Evolutionary conservation across 306 rosid species (phyloP), one percentile per base, ranked within the genome.

Genomic region (Pterocarpus macrocarpus): DNA sequence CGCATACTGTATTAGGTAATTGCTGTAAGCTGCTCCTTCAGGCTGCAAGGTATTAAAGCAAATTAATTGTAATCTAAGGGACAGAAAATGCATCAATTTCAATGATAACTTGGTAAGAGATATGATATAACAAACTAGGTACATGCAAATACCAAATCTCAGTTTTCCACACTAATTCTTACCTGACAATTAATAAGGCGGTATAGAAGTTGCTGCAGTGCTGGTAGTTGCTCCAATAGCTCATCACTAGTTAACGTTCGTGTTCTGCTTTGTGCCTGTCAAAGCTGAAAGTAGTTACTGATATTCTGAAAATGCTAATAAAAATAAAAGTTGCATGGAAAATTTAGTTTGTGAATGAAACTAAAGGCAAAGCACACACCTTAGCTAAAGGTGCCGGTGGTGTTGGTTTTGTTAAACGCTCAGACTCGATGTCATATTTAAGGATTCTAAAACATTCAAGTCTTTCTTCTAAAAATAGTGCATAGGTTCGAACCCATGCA

Each of bases 1-100:
- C 72, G 97, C 97, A 87, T 96, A 96, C 74, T 96, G 99, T 80
- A 96, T 58, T 52, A 96, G 99, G 85, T 92, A 87, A 86, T 88
- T 88, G 86, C 36, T 73, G 77, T 76, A 82, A 71, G 97, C 98
- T 55, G 82, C 80, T 82, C 99, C 97, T 88, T 93, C 98, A 41
- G 99, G 99, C 99, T 96, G 94, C 82, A 89, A 87, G 73, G 85
- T 71, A 76, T 62, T 35, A 57, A 47, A 81, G 30, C 69, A 84
- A 78, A 70, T 82, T 63, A 81, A 76, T 65, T 69, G 82, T 58
- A 63, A 71, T 74, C 30, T 16, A 13, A 69, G 36, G 49, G 69
- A 34, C 75, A 81, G 4, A 52, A 64, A 71, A 33, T 45, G 65
- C 5, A 44, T 39, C 16, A 61, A 34, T 45, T 64, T 76, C 47